phyloP scores from a whole-genome alignment of 2,329 filamentous ascomycete genomes.

The Paramyrothecium roridum region DNA sequence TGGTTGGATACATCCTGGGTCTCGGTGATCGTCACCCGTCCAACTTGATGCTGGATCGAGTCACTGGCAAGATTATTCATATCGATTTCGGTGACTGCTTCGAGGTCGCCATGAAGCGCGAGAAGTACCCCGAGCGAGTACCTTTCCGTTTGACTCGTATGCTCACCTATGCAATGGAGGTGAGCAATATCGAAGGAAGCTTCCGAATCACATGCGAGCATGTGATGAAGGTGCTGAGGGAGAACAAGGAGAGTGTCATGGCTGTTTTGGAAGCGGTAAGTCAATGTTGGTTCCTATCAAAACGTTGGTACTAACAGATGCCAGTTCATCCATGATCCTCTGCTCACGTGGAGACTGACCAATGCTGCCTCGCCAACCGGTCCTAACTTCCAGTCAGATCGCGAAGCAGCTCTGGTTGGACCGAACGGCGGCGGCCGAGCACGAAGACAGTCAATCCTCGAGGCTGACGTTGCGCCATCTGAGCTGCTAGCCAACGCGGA shows the following conservation, averaged over 20 bases:
- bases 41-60: conserved; percentile 94
- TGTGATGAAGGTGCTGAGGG: conserved; percentile 92
- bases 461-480: conserved; percentile 57
- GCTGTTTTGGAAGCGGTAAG: conserved; percentile 94
- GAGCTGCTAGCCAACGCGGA: conserved; percentile 49
- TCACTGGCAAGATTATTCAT: conserved; percentile 95
- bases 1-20: conserved; percentile 99
- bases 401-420: conserved; percentile 50
- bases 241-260: conserved; percentile 98
- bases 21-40: conserved; percentile 95
- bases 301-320: conserved; percentile 4
- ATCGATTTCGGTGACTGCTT: conserved; percentile 99
- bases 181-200: conserved; percentile 98
- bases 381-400: conserved; percentile 63
- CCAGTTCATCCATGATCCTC: conserved; percentile 98
- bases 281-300: conserved; percentile 18
- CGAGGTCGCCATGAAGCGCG: conserved; percentile 98
- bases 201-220: conserved; percentile 98
- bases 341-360: conserved; percentile 92
- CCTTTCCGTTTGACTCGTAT: conserved; percentile 97
- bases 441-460: conserved; percentile 68
- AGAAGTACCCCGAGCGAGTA: conserved; percentile 96
- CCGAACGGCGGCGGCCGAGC: conserved; percentile 43
- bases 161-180: conserved; percentile 99
- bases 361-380: conserved; percentile 60